Evolutionary conservation across 768 basidiomycete species (phyloP).

Genomic region (Phaeotremella fagi): DNA sequence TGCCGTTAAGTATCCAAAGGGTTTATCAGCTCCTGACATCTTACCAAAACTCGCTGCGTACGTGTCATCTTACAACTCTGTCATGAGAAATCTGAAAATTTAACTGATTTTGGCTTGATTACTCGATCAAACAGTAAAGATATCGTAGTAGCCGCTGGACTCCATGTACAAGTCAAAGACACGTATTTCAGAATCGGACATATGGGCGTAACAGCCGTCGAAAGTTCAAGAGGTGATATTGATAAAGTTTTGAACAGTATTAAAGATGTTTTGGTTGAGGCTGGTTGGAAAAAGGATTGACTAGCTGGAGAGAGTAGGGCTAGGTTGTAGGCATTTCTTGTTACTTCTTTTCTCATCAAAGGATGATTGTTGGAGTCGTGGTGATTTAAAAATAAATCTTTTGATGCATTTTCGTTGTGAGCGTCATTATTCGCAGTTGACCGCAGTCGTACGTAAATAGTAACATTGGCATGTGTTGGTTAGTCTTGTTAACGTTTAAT

Average conservation of each 20-base stretch:
- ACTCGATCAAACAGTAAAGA: slow-evolving; percentile 53
- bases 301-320: slow-evolving; percentile 3
- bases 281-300: slow-evolving; percentile 29
- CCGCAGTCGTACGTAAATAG: too few species aligned
- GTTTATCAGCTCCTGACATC: slow-evolving; percentile 69
- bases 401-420: too few species aligned
- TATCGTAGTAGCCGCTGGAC: slow-evolving; percentile 79
- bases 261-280: slow-evolving; percentile 47
- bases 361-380: too few species aligned
- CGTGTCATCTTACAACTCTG: slow-evolving; percentile 5
- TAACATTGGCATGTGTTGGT: too few species aligned
- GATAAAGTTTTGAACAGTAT: slow-evolving; percentile 66
- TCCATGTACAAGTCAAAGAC: slow-evolving; percentile 78
- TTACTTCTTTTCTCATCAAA: too few species aligned
- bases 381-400: too few species aligned
- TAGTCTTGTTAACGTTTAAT: too few species aligned
- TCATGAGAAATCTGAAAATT: neutral
- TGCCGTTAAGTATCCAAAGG: slow-evolving; percentile 73
- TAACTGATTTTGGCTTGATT: neutral
- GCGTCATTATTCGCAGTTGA: too few species aligned
- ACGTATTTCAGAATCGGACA: slow-evolving; percentile 93
- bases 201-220: slow-evolving; percentile 83
- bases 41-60: slow-evolving; percentile 62
- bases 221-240: slow-evolving; percentile 66
- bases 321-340: slow-evolving; percentile 7